phyloP scores from a whole-genome alignment of 345 rosid species.

The Ricinus communis region DNA sequence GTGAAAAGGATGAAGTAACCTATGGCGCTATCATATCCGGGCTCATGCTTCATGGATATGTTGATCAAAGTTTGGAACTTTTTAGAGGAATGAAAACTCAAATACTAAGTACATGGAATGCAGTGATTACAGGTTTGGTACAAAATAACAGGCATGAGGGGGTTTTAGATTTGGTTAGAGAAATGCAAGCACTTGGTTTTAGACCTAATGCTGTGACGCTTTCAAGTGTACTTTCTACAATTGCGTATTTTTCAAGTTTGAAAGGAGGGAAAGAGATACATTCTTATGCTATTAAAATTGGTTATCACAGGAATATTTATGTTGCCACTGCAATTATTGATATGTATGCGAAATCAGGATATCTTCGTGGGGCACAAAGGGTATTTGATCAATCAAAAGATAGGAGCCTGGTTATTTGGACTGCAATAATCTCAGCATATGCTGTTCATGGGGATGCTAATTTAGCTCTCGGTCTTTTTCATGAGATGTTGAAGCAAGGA shows the following conservation, averaged over 20 bases:
- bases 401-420: constrained; percentile 78
- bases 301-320: constrained; percentile 48
- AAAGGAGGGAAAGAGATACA: constrained; percentile 81
- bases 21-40: constrained; percentile 69
- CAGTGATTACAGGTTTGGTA: constrained; percentile 72
- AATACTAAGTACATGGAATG: constrained; percentile 70
- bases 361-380: constrained; percentile 50
- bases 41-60: constrained; percentile 68
- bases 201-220: constrained; percentile 67
- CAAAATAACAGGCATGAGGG: constrained; percentile 59
- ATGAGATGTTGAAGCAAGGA: constrained; percentile 51
- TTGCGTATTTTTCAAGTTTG: constrained; percentile 52
- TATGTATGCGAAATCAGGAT: constrained; percentile 70
- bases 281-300: constrained; percentile 57
- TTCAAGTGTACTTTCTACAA: constrained; percentile 61
- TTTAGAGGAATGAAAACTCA: constrained; percentile 49
- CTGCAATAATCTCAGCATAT: constrained; percentile 75
- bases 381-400: constrained; percentile 55
- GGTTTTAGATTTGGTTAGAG: constrained; percentile 48
- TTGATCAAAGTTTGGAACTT: constrained; percentile 51
- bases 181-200: constrained; percentile 55
- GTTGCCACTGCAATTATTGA: constrained; percentile 72
- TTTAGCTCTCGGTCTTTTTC: constrained; percentile 48
- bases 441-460: constrained; percentile 71
- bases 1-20: constrained; percentile 63